A percentile compares a stretch with the other conserved stretches of the same genome.
phyloP scores from a whole-genome alignment of 331 rosid genomes.

The Telfairia occidentalis region DNA sequence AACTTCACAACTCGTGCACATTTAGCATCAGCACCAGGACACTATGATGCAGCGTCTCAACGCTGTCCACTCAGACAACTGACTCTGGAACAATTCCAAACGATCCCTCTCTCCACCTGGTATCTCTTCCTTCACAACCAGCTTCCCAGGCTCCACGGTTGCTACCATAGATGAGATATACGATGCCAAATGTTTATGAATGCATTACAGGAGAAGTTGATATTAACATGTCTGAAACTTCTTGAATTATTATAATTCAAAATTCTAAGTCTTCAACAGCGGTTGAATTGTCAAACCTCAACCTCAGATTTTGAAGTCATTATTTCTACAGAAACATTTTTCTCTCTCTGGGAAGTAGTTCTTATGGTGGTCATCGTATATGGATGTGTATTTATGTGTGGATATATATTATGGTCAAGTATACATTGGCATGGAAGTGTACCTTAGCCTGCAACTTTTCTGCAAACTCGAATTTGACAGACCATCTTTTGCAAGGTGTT shows the following conservation, averaged over 20 bases:
- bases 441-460: background rate
- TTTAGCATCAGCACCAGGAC: too few relatives aligned
- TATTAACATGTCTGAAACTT: background rate
- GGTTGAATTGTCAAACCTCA: background rate
- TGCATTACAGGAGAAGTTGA: background rate
- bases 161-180: background rate
- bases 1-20: too few relatives aligned
- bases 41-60: too few relatives aligned
- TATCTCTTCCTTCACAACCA: too few relatives aligned
- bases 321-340: background rate
- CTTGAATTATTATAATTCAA: background rate
- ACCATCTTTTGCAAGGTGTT: background rate
- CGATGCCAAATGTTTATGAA: background rate
- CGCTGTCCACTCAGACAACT: too few relatives aligned
- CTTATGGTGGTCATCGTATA: background rate
- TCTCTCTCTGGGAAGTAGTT: background rate
- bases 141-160: too few relatives aligned
- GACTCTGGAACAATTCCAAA: too few relatives aligned
- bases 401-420: background rate
- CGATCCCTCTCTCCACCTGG: too few relatives aligned
- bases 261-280: background rate
- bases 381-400: background rate
- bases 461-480: background rate
- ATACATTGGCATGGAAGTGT: background rate
- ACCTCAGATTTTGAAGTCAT: background rate